Conservation (phyloP, 148 eudicot genomes). For the Nyssa sinensis region DNA sequence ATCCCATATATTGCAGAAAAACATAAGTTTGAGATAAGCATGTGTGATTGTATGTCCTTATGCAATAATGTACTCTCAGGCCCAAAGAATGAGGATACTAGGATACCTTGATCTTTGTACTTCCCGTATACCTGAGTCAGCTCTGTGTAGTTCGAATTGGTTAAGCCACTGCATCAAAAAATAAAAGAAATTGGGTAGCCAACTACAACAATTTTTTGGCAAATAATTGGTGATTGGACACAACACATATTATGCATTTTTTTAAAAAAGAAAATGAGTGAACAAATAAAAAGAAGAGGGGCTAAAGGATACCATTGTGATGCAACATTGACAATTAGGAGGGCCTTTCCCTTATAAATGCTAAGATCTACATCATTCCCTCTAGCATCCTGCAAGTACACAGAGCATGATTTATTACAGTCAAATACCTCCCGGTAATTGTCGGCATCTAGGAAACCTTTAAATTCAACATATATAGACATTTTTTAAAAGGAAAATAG, state of each 20-base stretch:
- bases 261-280: too few relatives aligned
- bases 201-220: too few relatives aligned
- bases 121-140: slow-evolving; percentile 58
- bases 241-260: too few relatives aligned
- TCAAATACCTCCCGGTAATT: neutral
- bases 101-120: slow-evolving; percentile 74
- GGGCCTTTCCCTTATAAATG: slow-evolving; percentile 44
- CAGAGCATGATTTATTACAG: neutral
- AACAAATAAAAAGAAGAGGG: neutral
- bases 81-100: neutral
- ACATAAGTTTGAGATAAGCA: too few relatives aligned
- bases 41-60: too few relatives aligned
- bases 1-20: too few relatives aligned
- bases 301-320: slow-evolving; percentile 39
- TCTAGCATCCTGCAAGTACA: slow-evolving; percentile 42
- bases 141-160: slow-evolving; percentile 83
- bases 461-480: neutral
- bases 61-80: too few relatives aligned
- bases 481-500: too few relatives aligned
- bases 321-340: slow-evolving; percentile 55
- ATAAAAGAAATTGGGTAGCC: too few relatives aligned
- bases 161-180: slow-evolving; percentile 58
- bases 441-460: neutral
- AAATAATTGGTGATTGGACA: too few relatives aligned
- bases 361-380: slow-evolving; percentile 50